These are phyloP conservation scores for Tetraselmis chui DNA, from an alignment of 139 green algal genomes.

Conservation along the genomic window DNA sequence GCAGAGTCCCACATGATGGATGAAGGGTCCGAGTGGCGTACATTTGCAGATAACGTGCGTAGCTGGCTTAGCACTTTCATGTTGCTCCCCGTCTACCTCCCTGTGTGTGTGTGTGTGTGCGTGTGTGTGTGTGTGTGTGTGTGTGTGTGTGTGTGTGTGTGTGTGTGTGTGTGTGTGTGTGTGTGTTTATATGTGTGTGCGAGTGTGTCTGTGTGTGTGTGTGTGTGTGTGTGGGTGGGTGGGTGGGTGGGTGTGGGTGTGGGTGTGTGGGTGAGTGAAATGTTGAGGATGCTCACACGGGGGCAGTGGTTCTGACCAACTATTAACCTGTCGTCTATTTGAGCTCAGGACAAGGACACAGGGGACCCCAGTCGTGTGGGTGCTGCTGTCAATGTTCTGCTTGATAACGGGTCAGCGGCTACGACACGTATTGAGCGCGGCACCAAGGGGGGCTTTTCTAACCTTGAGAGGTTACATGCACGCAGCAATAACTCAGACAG, in stretches of 20 bases:
- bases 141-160: too few relatives aligned
- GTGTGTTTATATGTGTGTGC: too few relatives aligned
- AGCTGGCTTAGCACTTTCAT: neutral
- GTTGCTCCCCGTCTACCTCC: neutral
- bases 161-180: too few relatives aligned
- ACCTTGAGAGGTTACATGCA: constrained; percentile 41
- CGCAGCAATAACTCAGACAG: constrained; percentile 51
- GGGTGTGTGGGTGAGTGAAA: too few relatives aligned
- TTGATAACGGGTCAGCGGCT: constrained; percentile 65
- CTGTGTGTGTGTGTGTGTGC: too few relatives aligned
- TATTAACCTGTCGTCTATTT: too few relatives aligned
- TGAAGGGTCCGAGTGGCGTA: constrained; percentile 92
- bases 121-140: too few relatives aligned
- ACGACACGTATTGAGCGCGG: constrained; percentile 72
- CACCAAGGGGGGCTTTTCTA: constrained; percentile 11
- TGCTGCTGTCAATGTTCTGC: constrained; percentile 71
- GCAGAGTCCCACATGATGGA: constrained; percentile 84
- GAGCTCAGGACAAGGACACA: constrained; percentile 67
- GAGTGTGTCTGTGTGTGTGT: too few relatives aligned
- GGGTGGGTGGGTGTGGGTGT: too few relatives aligned
- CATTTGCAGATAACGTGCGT: constrained; percentile 79
- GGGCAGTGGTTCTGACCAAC: too few relatives aligned
- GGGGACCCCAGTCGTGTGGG: constrained; percentile 79
- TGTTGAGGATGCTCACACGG: too few relatives aligned
- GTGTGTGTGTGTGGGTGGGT: too few relatives aligned